Evolutionary conservation across 345 rosid genomes (phyloP).

Genomic region (Citrus inodora): DNA sequence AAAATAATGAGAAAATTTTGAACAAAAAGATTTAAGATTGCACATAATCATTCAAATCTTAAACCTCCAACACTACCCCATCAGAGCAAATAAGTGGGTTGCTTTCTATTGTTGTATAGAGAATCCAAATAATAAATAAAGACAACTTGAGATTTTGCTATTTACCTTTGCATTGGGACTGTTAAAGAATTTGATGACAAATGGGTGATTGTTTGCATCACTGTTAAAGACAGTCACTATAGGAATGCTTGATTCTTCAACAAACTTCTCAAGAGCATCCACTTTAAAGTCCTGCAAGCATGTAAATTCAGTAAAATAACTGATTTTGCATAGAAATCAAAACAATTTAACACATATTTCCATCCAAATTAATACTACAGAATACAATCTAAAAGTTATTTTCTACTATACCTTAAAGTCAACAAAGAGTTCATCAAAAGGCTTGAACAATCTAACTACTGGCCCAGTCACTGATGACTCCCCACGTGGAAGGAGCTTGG

Average conservation of each 20-base stretch:
- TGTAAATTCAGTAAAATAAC: not conserved
- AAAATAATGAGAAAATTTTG: not conserved
- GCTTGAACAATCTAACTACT: slow-evolving; percentile 86
- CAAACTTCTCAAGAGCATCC: slow-evolving; percentile 76
- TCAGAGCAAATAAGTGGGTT: not conserved
- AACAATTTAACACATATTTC: not conserved
- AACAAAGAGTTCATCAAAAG: slow-evolving; percentile 83
- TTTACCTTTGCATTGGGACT: slow-evolving; percentile 71
- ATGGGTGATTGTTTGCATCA: slow-evolving; percentile 77
- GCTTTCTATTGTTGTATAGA: not conserved
- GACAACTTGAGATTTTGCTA: not conserved
- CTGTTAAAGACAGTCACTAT: slow-evolving; percentile 62
- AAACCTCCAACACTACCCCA: not conserved
- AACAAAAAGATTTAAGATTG: not conserved
- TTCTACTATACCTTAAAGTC: slow-evolving; percentile 62
- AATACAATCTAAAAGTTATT: not conserved
- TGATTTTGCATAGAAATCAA: not conserved
- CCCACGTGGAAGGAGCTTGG: slow-evolving; percentile 88
- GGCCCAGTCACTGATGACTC: slow-evolving; percentile 85
- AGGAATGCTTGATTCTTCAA: slow-evolving; percentile 74
- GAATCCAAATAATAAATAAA: not conserved
- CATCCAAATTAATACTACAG: not conserved
- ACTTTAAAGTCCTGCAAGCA: slow-evolving; percentile 64
- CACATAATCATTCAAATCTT: not conserved
- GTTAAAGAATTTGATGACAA: slow-evolving; percentile 72